These are phyloP conservation scores for Colletotrichum melonis DNA, from an alignment of 2,329 filamentous ascomycete species.

Conservation along the genomic window DNA sequence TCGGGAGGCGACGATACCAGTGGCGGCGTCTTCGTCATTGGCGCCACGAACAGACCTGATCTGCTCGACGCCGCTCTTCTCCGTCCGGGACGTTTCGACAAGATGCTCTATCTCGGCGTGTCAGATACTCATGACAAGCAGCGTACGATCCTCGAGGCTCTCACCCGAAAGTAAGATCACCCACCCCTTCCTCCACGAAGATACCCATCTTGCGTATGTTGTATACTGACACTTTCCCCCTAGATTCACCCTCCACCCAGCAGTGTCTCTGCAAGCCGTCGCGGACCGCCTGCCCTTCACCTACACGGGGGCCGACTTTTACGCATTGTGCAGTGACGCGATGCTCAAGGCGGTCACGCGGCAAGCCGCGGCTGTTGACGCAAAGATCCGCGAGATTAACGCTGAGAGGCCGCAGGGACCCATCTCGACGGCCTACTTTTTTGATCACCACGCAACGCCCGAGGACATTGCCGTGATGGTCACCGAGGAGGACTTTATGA, in stretches of 20 bases:
- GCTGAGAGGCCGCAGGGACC: slow-evolving; percentile 51
- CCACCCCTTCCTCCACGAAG: neutral
- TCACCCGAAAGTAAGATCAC: slow-evolving; percentile 86
- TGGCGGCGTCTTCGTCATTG: slow-evolving; percentile 95
- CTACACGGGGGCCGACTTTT: slow-evolving; percentile 97
- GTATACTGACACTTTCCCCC: neutral
- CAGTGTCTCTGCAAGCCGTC: slow-evolving; percentile 79
- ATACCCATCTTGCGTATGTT: slow-evolving; percentile 5
- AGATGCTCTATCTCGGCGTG: slow-evolving; percentile 97
- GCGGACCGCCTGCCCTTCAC: slow-evolving; percentile 88
- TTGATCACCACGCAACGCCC: slow-evolving; percentile 87
- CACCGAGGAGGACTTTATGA: slow-evolving; percentile 86
- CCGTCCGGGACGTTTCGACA: slow-evolving; percentile 92
- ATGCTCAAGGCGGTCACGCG: slow-evolving; percentile 99
- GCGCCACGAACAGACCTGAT: slow-evolving; percentile 95
- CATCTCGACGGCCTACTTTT: slow-evolving; percentile 92
- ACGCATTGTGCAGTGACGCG: slow-evolving; percentile 95
- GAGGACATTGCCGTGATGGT: slow-evolving; percentile 91
- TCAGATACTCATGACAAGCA: slow-evolving; percentile 98
- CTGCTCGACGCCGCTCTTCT: slow-evolving; percentile 90
- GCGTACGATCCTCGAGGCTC: slow-evolving; percentile 89
- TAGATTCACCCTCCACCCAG: slow-evolving; percentile 86
- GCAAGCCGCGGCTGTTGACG: slow-evolving; percentile 85
- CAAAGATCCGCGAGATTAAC: slow-evolving; percentile 81
- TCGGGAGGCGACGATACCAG: slow-evolving; percentile 85